Percentiles rank a stretch among this genome's conserved stretches.
phyloP scores from a whole-genome alignment of 306 rosid species.

The Elaeagnus macrophylla region DNA sequence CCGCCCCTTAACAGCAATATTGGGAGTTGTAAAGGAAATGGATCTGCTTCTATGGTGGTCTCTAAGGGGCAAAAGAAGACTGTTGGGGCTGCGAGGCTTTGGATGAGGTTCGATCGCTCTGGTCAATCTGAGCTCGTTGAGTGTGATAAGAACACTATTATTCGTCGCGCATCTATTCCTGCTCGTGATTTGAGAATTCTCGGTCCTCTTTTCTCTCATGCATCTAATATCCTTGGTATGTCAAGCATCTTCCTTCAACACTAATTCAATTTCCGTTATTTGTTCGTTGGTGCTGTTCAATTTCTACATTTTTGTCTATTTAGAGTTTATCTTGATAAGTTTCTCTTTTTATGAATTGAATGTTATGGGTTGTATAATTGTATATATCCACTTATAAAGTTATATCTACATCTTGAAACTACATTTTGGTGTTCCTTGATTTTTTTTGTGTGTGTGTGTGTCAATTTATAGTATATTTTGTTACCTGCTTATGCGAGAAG shows the following conservation, averaged over 20 bases:
- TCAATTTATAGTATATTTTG: too few relatives aligned
- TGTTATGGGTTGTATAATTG: too few relatives aligned
- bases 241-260: background rate
- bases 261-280: background rate
- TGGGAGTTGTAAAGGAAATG: background rate
- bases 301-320: background rate
- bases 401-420: too few relatives aligned
- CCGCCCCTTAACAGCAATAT: slow-evolving; percentile 22
- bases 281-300: too few relatives aligned
- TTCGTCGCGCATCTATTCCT: slow-evolving; percentile 71
- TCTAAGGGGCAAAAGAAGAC: slow-evolving; percentile 77
- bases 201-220: slow-evolving; percentile 91
- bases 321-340: too few relatives aligned
- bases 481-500: too few relatives aligned
- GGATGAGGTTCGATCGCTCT: slow-evolving; percentile 79
- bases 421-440: too few relatives aligned
- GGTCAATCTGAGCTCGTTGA: slow-evolving; percentile 75
- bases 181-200: slow-evolving; percentile 77
- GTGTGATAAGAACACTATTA: slow-evolving; percentile 73
- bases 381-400: too few relatives aligned
- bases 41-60: slow-evolving; percentile 9
- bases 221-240: slow-evolving; percentile 87
- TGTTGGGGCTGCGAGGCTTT: slow-evolving; percentile 55
- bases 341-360: background rate
- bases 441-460: too few relatives aligned